Evolutionary conservation across 2,329 filamentous ascomycete genomes (phyloP).

Genomic region (Hypoxylon sp.): DNA sequence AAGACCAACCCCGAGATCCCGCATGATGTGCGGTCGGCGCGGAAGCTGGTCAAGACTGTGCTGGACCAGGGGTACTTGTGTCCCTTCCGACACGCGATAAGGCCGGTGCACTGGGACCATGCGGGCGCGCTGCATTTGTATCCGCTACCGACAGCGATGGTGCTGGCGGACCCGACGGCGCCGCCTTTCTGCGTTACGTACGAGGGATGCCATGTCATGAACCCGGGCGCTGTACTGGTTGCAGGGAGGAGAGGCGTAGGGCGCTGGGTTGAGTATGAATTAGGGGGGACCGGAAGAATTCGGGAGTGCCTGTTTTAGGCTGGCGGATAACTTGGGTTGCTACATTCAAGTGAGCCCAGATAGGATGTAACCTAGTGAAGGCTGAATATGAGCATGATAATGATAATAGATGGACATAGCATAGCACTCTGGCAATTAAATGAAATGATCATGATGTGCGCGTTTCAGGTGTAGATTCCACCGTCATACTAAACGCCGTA

Average conservation of each 20-base stretch:
- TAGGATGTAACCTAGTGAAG: not conserved
- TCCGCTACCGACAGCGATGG: conserved; percentile 86
- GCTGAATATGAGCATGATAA: conserved; percentile 17
- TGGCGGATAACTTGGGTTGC: not conserved
- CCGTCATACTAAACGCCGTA: not conserved
- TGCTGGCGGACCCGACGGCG: conserved; percentile 85
- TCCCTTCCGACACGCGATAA: conserved; percentile 83
- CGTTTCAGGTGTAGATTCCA: not conserved
- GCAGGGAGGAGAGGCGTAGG: conserved; percentile 77
- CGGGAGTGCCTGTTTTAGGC: conserved; percentile 73
- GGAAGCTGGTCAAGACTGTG: conserved; percentile 89
- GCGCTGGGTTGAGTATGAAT: conserved; percentile 90
- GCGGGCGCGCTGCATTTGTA: conserved; percentile 83
- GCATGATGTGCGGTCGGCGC: conserved; percentile 72
- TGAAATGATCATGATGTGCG: not conserved
- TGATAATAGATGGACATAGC: conserved; percentile 18
- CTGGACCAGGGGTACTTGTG: conserved; percentile 91
- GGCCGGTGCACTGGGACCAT: conserved; percentile 94
- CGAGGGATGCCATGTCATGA: conserved; percentile 96
- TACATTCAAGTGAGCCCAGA: not conserved
- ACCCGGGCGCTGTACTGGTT: conserved; percentile 84
- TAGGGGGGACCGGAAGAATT: conserved; percentile 73
- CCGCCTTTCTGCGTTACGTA: conserved; percentile 91
- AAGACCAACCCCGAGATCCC: conserved; percentile 53
- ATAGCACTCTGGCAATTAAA: conserved; percentile 24